Evolutionary conservation across 1,284 basidiomycete species (phyloP).

Genomic region (Lignosus rhinocerotis): DNA sequence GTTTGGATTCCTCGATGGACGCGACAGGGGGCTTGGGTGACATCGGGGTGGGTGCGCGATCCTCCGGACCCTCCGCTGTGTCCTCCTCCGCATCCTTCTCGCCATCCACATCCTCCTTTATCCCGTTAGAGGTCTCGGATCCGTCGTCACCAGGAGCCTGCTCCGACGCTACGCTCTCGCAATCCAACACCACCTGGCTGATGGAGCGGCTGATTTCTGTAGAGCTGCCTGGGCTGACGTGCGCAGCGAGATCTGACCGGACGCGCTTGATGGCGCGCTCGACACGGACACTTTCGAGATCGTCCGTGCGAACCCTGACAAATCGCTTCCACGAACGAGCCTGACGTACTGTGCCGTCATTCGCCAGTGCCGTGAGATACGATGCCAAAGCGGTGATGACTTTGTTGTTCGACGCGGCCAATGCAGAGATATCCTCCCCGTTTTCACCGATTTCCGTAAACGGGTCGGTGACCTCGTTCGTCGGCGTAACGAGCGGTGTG

Average conservation of each 20-base stretch:
- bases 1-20: slow-evolving; percentile 3
- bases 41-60: slow-evolving; percentile 29
- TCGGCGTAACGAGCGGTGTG: slow-evolving; percentile 53
- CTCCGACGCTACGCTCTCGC: slow-evolving; percentile 20
- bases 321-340: slow-evolving; percentile 84
- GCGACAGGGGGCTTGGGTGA: slow-evolving; percentile 25
- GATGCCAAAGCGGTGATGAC: slow-evolving; percentile 72
- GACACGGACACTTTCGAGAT: slow-evolving; percentile 81
- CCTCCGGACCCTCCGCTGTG: slow-evolving; percentile 22
- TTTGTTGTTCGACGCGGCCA: slow-evolving; percentile 38
- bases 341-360: slow-evolving; percentile 60
- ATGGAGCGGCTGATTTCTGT: slow-evolving; percentile 31
- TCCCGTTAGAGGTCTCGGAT: slow-evolving; percentile 8
- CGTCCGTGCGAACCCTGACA: slow-evolving; percentile 80
- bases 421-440: slow-evolving; percentile 29
- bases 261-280: slow-evolving; percentile 88
- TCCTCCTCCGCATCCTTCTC: slow-evolving; percentile 21
- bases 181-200: slow-evolving; percentile 32
- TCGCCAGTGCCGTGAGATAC: slow-evolving; percentile 78
- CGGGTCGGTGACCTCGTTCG: slow-evolving; percentile 59
- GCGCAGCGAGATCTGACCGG: slow-evolving; percentile 79
- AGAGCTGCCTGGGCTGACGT: slow-evolving; percentile 41
- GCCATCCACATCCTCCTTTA: slow-evolving; percentile 17
- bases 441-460: slow-evolving; percentile 46
- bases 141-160: slow-evolving; percentile 33